A percentile compares a stretch with the other conserved stretches of the same genome.
These are phyloP conservation scores for Marasmius sp. DNA, from an alignment of 1,284 basidiomycete genomes.

Conservation along the genomic window DNA sequence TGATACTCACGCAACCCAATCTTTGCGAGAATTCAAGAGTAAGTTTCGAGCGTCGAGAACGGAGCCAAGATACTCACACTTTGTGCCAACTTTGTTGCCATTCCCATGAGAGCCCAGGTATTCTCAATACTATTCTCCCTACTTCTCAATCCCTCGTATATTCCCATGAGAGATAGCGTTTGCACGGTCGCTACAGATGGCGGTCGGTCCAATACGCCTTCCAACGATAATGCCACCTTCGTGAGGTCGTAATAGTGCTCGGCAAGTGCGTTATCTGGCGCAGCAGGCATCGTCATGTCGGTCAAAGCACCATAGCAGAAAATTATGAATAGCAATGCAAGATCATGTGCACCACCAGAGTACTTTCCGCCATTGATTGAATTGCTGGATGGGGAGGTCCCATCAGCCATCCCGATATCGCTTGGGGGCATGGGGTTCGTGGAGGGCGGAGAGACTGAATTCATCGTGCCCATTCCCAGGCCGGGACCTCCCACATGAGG, in stretches of 20 bases:
- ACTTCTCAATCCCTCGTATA: slow-evolving; percentile 61
- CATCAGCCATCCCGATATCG: slow-evolving; percentile 3
- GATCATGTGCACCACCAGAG: slow-evolving; percentile 45
- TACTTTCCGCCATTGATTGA: slow-evolving; percentile 20
- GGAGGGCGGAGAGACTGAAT: not conserved
- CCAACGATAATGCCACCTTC: slow-evolving; percentile 60
- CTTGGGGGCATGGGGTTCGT: slow-evolving; percentile 7
- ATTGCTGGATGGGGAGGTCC: slow-evolving; percentile 1
- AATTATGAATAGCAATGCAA: slow-evolving; percentile 56
- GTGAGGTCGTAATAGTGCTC: slow-evolving; percentile 55
- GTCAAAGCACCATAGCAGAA: slow-evolving; percentile 60
- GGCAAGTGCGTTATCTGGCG: slow-evolving; percentile 51
- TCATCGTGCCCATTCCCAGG: slow-evolving; percentile 6
- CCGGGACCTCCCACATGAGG: not conserved
- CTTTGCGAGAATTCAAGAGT: slow-evolving; percentile 30
- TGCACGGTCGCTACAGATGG: slow-evolving; percentile 71
- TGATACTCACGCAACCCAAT: slow-evolving; percentile 63
- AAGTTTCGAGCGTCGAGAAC: slow-evolving; percentile 12
- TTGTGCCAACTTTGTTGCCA: slow-evolving; percentile 62
- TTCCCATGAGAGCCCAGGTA: slow-evolving; percentile 60
- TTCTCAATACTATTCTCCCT: slow-evolving; percentile 61
- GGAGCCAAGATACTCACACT: slow-evolving; percentile 45
- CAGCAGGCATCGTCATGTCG: slow-evolving; percentile 46
- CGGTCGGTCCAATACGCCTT: slow-evolving; percentile 64
- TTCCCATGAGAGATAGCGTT: slow-evolving; percentile 61